These are phyloP conservation scores for Trichomonascus vanleenenianus DNA, from an alignment of 805 yeast species.

Conservation along the genomic window DNA sequence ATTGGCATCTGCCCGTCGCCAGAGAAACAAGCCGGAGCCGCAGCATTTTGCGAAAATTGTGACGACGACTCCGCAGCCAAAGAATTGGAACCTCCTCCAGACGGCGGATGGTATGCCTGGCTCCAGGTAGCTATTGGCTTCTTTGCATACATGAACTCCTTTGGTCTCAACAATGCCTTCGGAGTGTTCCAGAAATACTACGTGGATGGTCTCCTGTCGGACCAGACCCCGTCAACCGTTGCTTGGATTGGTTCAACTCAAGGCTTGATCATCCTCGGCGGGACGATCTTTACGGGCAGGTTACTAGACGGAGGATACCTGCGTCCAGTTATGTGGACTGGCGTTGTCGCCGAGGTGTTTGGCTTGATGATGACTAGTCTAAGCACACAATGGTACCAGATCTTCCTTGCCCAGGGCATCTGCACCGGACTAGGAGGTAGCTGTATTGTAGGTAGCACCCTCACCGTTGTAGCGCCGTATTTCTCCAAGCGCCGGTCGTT, in stretches of 20 bases:
- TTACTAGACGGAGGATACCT: constrained; percentile 24
- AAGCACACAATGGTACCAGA: constrained; percentile 40
- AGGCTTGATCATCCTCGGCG: constrained; percentile 15
- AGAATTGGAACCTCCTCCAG: constrained; percentile 13
- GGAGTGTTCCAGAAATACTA: constrained; percentile 20
- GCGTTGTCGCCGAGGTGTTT: constrained; percentile 19
- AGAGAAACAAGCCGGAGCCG: no score
- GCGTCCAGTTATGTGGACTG: constrained; percentile 18
- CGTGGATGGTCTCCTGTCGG: constrained; percentile 7
- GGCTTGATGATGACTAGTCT: constrained; percentile 28
- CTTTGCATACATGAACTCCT: constrained; percentile 15
- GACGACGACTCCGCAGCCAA: no score
- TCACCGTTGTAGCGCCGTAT: constrained; percentile 40
- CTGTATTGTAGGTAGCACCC: constrained; percentile 36
- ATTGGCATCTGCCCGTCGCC: no score
- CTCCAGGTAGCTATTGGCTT: constrained; percentile 17
- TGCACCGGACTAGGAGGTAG: constrained; percentile 40
- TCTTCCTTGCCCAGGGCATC: constrained; percentile 45
- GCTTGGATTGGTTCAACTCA: constrained; percentile 24
- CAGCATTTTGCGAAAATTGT: no score
- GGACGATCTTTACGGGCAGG: constrained; percentile 23
- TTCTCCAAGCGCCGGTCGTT: constrained; percentile 37
- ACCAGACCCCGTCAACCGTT: constrained; percentile 17
- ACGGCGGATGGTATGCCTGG: constrained; percentile 21
- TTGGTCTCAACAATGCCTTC: constrained; percentile 12